These are phyloP conservation scores for Thelonectria olida DNA, from an alignment of 2,329 filamentous ascomycete species.

Conservation along the genomic window DNA sequence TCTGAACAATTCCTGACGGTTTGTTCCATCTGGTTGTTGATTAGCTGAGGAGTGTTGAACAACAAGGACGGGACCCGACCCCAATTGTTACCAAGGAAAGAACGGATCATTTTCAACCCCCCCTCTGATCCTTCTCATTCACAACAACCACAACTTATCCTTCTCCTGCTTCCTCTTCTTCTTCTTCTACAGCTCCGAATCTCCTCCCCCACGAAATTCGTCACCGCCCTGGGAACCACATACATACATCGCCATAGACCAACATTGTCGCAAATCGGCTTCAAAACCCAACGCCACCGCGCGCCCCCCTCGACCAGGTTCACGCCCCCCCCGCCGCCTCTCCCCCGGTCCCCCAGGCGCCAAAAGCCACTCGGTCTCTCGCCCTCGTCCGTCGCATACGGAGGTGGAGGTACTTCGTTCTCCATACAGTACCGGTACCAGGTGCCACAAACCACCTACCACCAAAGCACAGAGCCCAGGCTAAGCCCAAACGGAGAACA, in stretches of 20 bases:
- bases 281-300: conserved; percentile 36
- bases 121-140: too few relatives aligned
- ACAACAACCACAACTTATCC: neutral
- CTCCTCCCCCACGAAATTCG: conserved; percentile 42
- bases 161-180: neutral
- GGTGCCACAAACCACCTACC: neutral
- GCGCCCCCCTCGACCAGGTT: conserved; percentile 33
- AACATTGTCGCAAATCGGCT: conserved; percentile 9
- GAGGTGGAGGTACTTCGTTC: conserved; percentile 19
- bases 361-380: conserved; percentile 20
- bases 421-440: conserved; percentile 24
- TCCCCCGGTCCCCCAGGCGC: conserved; percentile 18
- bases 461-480: conserved; percentile 7
- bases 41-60: neutral
- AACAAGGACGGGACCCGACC: neutral
- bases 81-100: too few relatives aligned
- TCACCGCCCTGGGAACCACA: conserved; percentile 32
- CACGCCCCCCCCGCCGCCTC: conserved; percentile 25
- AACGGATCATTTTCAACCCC: too few relatives aligned
- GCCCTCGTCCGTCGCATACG: conserved; percentile 15
- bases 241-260: too few relatives aligned
- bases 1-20: neutral
- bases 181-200: neutral
- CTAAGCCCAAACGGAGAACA: conserved; percentile 38
- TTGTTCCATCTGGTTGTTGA: conserved; percentile 2